Evolutionary conservation across 2,329 filamentous ascomycete genomes (phyloP).

Genomic region (Chalaropsis ovoidea): DNA sequence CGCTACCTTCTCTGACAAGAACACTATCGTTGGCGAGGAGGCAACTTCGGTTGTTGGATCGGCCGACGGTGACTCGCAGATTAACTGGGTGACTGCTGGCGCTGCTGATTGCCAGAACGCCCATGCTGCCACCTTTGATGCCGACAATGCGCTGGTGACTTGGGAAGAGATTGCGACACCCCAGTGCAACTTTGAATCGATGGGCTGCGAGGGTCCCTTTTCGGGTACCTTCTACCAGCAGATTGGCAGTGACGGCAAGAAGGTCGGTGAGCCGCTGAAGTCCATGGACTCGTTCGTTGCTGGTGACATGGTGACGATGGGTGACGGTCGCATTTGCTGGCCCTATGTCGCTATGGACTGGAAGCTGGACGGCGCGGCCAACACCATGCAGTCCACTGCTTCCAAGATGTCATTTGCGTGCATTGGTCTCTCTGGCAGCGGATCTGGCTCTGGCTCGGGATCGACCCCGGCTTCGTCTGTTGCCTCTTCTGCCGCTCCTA

Average conservation of each 20-base stretch:
- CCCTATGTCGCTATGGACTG: slow-evolving; percentile 49
- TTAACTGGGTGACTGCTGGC: slow-evolving; percentile 48
- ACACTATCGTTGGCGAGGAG: slow-evolving; percentile 44
- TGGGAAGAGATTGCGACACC: slow-evolving; percentile 53
- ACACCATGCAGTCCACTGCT: slow-evolving; percentile 28
- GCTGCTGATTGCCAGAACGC: slow-evolving; percentile 48
- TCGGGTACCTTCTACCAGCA: slow-evolving; percentile 51
- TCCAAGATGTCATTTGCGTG: slow-evolving; percentile 47
- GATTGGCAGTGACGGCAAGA: slow-evolving; percentile 42
- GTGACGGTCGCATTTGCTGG: slow-evolving; percentile 51
- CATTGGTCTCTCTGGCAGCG: slow-evolving; percentile 26
- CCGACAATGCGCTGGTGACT: slow-evolving; percentile 43
- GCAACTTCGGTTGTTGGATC: slow-evolving; percentile 46
- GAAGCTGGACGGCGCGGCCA: slow-evolving; percentile 34
- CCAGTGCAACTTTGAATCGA: slow-evolving; percentile 45
- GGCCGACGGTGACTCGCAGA: slow-evolving; percentile 45
- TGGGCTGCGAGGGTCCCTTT: slow-evolving; percentile 51
- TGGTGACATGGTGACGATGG: slow-evolving; percentile 52
- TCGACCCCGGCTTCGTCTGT: neutral
- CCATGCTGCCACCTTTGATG: slow-evolving; percentile 47
- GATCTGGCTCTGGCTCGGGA: neutral
- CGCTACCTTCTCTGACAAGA: slow-evolving; percentile 47
- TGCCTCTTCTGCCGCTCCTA: neutral
- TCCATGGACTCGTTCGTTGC: slow-evolving; percentile 48
- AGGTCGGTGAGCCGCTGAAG: slow-evolving; percentile 42